Evolutionary conservation across 257 asterid genomes (phyloP), one percentile per base, ranked within the genome.

Genomic region (Petunia secreta): DNA sequence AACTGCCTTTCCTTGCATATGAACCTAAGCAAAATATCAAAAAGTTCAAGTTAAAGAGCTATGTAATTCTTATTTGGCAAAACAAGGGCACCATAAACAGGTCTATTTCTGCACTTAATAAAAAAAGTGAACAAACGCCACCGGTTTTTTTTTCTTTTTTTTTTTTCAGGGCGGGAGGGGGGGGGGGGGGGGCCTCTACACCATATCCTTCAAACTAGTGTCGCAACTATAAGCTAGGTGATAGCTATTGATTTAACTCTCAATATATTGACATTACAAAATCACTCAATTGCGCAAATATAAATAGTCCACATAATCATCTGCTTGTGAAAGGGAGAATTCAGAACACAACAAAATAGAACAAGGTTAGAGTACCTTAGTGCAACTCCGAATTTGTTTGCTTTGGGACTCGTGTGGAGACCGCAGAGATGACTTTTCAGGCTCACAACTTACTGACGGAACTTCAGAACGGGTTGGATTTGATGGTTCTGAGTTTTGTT

Each of bases 1-100:
- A 78, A 96, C 98, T 58, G 97, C 97, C 84, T 88, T 89, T 58
- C 97, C 96, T 92, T 93, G 97, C 98, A 96, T 91, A 85, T 90
- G 98, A 80, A 96, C 98, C 99, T 96, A 79, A 11, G 78, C 39
- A 34, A 57, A 73, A 50, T 73, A 73, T 43, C 34, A 73, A 73
- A 34, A 69, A 69, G 16, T 58, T 46, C 60, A 71, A 48, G 34
- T 48, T 15, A 50, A 71, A 69, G 25, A 25, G 25, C 37, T 38
- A 66, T 3, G 52, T 25, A 65, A 66, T 46, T 66, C 52, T 38
- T 15, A 67, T 43, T 41, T 7, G 55, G 15, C 8, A 67, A 40
- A 39, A 65, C 76, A 44, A 69, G 58, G 16, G 16, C 76, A 16
- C 76, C 76, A 69, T 14, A 9, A 57, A 39, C 25, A 39, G 34